Evolutionary conservation across 805 yeast species (phyloP).

Genomic region (Sugiyamaella boreocaroliniensis): DNA sequence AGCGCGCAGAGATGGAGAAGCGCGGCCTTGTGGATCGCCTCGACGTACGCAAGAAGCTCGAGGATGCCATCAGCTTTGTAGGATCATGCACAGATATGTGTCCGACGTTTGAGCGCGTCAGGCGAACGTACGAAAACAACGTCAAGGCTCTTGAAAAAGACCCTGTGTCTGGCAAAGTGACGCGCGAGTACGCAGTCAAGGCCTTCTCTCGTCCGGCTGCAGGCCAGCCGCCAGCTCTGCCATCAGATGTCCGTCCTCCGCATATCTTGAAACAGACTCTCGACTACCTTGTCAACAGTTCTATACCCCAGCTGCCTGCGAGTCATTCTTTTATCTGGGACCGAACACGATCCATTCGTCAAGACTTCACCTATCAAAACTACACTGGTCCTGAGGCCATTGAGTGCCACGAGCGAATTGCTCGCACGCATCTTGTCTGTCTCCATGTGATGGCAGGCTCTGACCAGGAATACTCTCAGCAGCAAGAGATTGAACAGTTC

Average conservation of each 20-base stretch:
- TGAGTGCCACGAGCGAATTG: conserved; percentile 86
- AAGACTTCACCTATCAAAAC: conserved; percentile 94
- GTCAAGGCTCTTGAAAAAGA: conserved; percentile 74
- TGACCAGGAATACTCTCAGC: conserved; percentile 72
- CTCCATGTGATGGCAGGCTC: conserved; percentile 80
- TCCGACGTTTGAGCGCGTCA: conserved; percentile 83
- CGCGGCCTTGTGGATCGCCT: conserved; percentile 83
- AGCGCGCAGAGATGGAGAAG: conserved; percentile 70
- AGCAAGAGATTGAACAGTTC: conserved; percentile 92
- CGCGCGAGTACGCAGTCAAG: conserved; percentile 63
- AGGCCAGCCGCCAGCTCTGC: conserved; percentile 95
- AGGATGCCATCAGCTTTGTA: conserved; percentile 77
- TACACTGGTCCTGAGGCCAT: conserved; percentile 90
- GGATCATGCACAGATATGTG: conserved; percentile 95
- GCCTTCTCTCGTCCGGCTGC: conserved; percentile 97
- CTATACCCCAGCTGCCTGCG: conserved; percentile 65
- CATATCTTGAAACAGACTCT: conserved; percentile 58
- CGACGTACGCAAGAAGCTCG: conserved; percentile 71
- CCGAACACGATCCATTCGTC: conserved; percentile 91
- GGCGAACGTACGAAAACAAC: conserved; percentile 81
- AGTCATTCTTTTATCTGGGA: conserved; percentile 94
- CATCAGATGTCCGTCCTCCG: conserved; percentile 97
- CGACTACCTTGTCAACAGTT: conserved; percentile 59
- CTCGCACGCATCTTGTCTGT: conserved; percentile 74
- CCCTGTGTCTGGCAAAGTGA: conserved; percentile 50